Evolutionary conservation across 345 rosid genomes (phyloP).

Genomic region (Pelargonium nanum): DNA sequence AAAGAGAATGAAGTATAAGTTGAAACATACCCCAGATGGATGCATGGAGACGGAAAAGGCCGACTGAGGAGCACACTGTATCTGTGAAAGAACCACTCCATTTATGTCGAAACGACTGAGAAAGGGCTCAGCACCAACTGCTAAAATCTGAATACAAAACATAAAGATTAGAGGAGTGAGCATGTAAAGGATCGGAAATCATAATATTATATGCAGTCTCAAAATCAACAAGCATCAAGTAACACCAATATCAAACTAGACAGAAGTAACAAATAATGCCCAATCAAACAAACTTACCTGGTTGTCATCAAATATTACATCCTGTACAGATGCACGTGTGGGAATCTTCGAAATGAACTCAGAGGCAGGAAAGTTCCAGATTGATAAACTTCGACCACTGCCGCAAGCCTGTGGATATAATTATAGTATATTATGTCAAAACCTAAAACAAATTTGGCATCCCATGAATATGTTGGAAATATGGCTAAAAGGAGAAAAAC

Average conservation of each 20-base stretch:
- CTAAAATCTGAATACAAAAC: conserved; percentile 50
- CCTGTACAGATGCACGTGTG: conserved; percentile 45
- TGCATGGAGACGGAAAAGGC: conserved; percentile 73
- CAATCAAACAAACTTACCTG: conserved; percentile 60
- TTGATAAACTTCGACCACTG: conserved; percentile 48
- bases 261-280: no score
- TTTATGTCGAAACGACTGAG: conserved; percentile 63
- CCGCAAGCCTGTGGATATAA: conserved; percentile 57
- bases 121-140: conserved; percentile 79
- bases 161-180: conserved; percentile 4
- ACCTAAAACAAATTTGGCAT: background rate
- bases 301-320: conserved; percentile 60
- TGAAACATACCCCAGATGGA: conserved; percentile 54
- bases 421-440: conserved; percentile 6
- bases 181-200: background rate
- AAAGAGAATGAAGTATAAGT: background rate
- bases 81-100: conserved; percentile 61
- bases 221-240: background rate
- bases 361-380: conserved; percentile 85
- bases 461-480: background rate
- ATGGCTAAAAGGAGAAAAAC: background rate
- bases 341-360: conserved; percentile 59
- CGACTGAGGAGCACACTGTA: conserved; percentile 75
- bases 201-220: background rate
- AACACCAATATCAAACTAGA: no score